Evolutionary conservation across 164 flowering plant genomes (phyloP).

Genomic region (Umbellularia californica): DNA sequence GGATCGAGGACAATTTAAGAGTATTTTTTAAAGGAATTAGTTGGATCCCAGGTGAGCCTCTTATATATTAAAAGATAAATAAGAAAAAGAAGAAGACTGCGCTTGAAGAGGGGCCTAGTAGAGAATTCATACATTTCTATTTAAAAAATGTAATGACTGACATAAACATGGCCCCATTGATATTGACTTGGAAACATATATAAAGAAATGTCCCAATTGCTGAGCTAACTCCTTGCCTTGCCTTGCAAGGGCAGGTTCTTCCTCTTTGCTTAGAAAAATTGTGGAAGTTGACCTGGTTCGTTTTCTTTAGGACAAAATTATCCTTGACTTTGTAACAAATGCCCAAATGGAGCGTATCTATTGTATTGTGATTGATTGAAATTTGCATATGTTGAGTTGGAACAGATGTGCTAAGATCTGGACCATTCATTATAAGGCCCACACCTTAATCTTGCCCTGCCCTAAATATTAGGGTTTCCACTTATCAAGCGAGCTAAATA

Average conservation of each 20-base stretch:
- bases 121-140: no score
- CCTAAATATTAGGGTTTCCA: no score
- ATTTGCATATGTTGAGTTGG: no score
- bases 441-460: not conserved
- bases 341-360: not conserved
- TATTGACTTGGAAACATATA: not conserved
- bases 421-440: not conserved
- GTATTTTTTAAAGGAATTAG: no score
- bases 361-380: no score
- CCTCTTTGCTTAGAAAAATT: not conserved
- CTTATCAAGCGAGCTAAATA: no score
- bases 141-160: no score
- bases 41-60: no score
- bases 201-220: not conserved
- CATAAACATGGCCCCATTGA: not conserved
- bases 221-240: not conserved
- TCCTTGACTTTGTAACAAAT: not conserved
- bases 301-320: not conserved
- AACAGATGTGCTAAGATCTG: not conserved
- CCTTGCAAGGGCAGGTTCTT: slow-evolving; percentile 3
- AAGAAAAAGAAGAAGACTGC: no score
- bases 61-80: no score
- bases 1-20: no score
- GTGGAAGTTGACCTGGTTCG: not conserved
- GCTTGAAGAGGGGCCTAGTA: not conserved